Evolutionary conservation across 768 basidiomycete genomes (phyloP).

Genomic region (Tephrocybe sp.): DNA sequence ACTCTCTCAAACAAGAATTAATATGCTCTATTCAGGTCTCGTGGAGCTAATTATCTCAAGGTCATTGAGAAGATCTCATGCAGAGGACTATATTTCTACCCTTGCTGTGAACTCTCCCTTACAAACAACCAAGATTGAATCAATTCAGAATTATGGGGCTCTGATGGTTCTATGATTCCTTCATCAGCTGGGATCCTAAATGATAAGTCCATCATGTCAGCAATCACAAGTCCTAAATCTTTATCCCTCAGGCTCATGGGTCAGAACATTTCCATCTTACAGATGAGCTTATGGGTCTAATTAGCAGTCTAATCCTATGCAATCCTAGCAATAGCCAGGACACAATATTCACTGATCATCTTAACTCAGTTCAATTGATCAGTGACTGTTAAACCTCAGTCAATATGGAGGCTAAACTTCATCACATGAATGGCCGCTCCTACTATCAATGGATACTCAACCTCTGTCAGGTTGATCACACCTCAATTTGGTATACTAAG

Average conservation of each 20-base stretch:
- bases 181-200: slow-evolving; percentile 17
- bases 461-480: neutral
- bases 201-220: slow-evolving; percentile 17
- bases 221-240: slow-evolving; percentile 10
- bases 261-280: slow-evolving; percentile 18
- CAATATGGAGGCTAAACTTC: slow-evolving; percentile 4
- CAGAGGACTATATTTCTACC: slow-evolving; percentile 2
- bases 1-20: neutral
- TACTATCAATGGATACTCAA: slow-evolving; percentile 25
- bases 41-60: neutral
- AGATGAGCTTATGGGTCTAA: slow-evolving; percentile 23
- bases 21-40: neutral
- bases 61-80: neutral
- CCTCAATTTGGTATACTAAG: neutral
- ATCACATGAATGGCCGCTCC: slow-evolving; percentile 21
- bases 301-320: slow-evolving; percentile 14
- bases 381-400: slow-evolving; percentile 12
- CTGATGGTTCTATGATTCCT: slow-evolving; percentile 27
- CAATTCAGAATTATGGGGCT: slow-evolving; percentile 15
- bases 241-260: slow-evolving; percentile 16
- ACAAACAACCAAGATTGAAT: neutral
- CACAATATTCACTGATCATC: slow-evolving; percentile 22
- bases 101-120: neutral
- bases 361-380: slow-evolving; percentile 21
- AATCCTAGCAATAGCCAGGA: neutral